Evolutionary conservation across 257 asterid species (phyloP), one percentile per base, ranked within the genome.

Genomic region (Scutellaria baicalensis): DNA sequence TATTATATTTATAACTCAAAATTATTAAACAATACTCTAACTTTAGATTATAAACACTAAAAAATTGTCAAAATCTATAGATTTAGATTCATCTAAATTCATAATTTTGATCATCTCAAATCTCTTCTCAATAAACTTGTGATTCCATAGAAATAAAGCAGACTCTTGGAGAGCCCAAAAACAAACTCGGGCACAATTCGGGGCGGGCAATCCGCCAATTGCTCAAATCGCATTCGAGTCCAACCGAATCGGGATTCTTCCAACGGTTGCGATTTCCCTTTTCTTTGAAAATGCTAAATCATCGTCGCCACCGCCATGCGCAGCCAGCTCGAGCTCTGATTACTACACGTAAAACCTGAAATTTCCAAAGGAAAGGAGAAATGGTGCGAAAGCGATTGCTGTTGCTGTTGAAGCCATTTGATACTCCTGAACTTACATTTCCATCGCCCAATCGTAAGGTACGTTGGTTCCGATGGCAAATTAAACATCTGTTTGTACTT

Each of bases 371-470:
- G 4, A 62, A 21, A 17, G n/a, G 9, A 38, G 44, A 33, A 66
- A 86, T 90, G 97, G 84, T 69, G 75, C 81, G 84, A 75, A 88
- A 86, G 76, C 87, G 95, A 67, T 75, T 90, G 72, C 58, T 88
- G 81, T 66, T 90, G 70, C 74, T 90, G 40, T 35, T 86, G 69
- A 90, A 88, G 88, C 88, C 95, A 14, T 66, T 86, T 67, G 95
- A 86, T 33, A 77, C 44, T 67, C 77, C 35, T 73, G 85, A 64
- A 48, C 56, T 81, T 59, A 27, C 72, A 36, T 6, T 64, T 9
- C 43, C 83, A 69, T 75, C 76, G 61, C 66, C 83, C 78, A 77
- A 65, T 74, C 75, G 78, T 16, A 87, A 82, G 89, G 96, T 89
- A 75, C 43, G 51, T 17, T 33, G 58, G 58, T 5, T 11, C 17